These are phyloP conservation scores for Skeletonema potamos DNA, from an alignment of 108 stramenopile genomes.

Conservation along the genomic window DNA sequence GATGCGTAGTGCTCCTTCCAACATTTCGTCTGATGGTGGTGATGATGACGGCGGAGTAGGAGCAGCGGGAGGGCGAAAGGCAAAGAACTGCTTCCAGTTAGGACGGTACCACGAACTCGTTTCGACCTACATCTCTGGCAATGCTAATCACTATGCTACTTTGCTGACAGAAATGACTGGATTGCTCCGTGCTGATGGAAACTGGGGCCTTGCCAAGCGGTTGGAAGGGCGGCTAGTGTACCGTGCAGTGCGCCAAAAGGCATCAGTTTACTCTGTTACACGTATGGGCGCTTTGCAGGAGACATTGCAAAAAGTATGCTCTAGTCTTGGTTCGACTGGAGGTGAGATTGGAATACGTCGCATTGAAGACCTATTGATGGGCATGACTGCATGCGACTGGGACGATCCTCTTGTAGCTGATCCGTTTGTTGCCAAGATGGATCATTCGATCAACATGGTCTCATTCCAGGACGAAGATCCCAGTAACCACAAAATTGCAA, in stretches of 20 bases:
- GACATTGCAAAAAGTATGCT: conserved; percentile 15
- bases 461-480: conserved; percentile 56
- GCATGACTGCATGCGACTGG: conserved; percentile 33
- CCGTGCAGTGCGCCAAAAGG: conserved; percentile 22
- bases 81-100: conserved; percentile 8
- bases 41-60: background rate
- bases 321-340: conserved; percentile 3
- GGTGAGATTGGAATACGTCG: conserved; percentile 2
- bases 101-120: conserved; percentile 41
- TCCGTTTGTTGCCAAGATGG: conserved; percentile 28
- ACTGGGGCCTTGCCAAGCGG: conserved; percentile 40
- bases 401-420: conserved; percentile 27
- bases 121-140: conserved; percentile 33
- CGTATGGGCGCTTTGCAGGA: conserved; percentile 19
- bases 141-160: conserved; percentile 30
- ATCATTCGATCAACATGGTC: conserved; percentile 49
- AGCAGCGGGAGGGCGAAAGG: background rate
- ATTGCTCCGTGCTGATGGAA: conserved; percentile 23
- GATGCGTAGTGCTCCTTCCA: conserved; percentile 6
- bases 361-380: conserved; percentile 34
- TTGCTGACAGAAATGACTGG: conserved; percentile 29
- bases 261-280: conserved; percentile 34
- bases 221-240: conserved; percentile 38
- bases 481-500: conserved; percentile 40
- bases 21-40: background rate